A percentile compares a stretch with the other conserved stretches of the same genome.
phyloP scores from a whole-genome alignment of 768 basidiomycete species.

The Suillus hirtellus region DNA sequence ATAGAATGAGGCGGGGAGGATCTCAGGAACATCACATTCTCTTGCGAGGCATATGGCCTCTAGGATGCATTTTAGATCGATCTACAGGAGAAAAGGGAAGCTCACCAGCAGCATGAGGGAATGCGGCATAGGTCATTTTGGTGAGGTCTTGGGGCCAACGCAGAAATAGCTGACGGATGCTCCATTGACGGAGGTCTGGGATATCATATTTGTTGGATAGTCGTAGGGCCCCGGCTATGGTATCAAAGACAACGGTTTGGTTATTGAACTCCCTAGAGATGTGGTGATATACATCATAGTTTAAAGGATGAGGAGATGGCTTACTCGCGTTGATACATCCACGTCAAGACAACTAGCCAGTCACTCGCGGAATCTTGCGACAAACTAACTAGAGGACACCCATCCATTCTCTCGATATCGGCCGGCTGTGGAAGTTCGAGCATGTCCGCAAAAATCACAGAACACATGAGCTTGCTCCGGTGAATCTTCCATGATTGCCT shows the following conservation, averaged over 20 bases:
- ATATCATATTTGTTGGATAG: conserved; percentile 42
- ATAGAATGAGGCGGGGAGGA: conserved; percentile 43
- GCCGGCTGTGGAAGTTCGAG: conserved; percentile 35
- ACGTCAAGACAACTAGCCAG: conserved; percentile 31
- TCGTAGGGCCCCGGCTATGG: conserved; percentile 29
- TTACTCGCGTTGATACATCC: conserved; percentile 37
- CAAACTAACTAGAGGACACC: conserved; percentile 32
- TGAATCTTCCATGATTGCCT: conserved; percentile 31
- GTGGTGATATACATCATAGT: not conserved
- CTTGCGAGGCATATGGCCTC: conserved; percentile 38
- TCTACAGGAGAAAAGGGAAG: not conserved
- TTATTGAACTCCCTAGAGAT: conserved; percentile 25
- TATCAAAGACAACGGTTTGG: conserved; percentile 24
- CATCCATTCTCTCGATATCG: conserved; percentile 31
- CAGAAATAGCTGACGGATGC: conserved; percentile 21
- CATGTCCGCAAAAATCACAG: conserved; percentile 37
- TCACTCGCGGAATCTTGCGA: conserved; percentile 26
- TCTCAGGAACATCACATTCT: conserved; percentile 36
- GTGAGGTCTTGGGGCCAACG: conserved; percentile 33
- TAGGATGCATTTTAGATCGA: conserved; percentile 12
- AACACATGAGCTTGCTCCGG: conserved; percentile 18
- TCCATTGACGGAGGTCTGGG: conserved; percentile 27
- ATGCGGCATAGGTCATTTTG: conserved; percentile 27
- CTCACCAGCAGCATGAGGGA: conserved; percentile 36
- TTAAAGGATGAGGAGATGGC: conserved; percentile 12